Evolutionary conservation across 768 basidiomycete species (phyloP).

Genomic region (Paxillus involutus): DNA sequence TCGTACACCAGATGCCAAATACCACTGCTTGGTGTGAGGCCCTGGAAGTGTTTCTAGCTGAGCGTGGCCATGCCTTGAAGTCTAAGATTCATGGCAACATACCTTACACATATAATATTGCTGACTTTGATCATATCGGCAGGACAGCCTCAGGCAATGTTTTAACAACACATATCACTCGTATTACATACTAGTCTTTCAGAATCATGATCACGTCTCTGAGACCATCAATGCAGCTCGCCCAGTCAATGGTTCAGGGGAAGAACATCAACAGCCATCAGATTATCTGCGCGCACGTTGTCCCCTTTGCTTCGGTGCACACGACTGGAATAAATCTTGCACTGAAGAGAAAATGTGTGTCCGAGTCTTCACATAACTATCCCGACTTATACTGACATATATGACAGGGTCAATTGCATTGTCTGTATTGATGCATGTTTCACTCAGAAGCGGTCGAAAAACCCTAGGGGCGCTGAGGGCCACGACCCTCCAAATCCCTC

Average conservation of each 20-base stretch:
- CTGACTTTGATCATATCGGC: background rate
- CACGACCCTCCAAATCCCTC: background rate
- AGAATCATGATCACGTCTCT: slow-evolving; percentile 20
- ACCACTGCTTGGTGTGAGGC: slow-evolving; percentile 11
- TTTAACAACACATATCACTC: slow-evolving; percentile 26
- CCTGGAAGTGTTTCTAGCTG: slow-evolving; percentile 11
- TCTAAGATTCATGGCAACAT: slow-evolving; percentile 5
- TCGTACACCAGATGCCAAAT: background rate
- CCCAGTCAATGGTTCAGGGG: background rate
- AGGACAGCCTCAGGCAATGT: slow-evolving; percentile 23
- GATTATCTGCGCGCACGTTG: slow-evolving; percentile 21
- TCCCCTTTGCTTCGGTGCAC: slow-evolving; percentile 4
- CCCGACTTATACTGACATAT: background rate
- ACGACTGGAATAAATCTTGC: background rate
- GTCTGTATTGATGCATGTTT: slow-evolving; percentile 36
- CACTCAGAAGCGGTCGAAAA: slow-evolving; percentile 27
- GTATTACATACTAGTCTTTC: slow-evolving; percentile 11
- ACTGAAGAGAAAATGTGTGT: background rate
- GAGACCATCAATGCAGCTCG: slow-evolving; percentile 9
- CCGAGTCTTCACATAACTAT: background rate
- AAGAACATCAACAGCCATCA: slow-evolving; percentile 6
- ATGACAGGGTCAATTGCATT: slow-evolving; percentile 24
- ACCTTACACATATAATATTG: background rate
- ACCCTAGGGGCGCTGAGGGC: slow-evolving; percentile 6
- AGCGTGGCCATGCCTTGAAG: slow-evolving; percentile 7